A percentile compares a stretch with the other conserved stretches of the same genome.
Evolutionary conservation across 108 stramenopile genomes (phyloP).

Genomic region (Cyclotella sp.): DNA sequence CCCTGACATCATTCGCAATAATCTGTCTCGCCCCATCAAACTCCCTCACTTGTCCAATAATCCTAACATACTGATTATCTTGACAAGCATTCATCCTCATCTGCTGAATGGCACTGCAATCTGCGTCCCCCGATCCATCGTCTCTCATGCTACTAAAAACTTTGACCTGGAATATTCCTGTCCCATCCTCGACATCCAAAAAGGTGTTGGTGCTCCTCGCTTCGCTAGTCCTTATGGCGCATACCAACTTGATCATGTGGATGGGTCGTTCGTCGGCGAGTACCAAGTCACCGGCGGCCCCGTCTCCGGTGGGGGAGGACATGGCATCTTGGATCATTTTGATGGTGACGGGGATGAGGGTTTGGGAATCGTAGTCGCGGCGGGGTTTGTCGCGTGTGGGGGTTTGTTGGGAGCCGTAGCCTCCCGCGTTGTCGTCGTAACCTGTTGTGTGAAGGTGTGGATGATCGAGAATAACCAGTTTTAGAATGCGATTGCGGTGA

Average conservation of each 20-base stretch:
- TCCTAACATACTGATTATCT: slow-evolving; percentile 72
- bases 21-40: slow-evolving; percentile 72
- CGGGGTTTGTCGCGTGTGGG: slow-evolving; percentile 36
- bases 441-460: slow-evolving; percentile 1
- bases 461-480: too few species aligned
- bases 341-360: slow-evolving; percentile 77
- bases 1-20: slow-evolving; percentile 72
- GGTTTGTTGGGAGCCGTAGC: slow-evolving; percentile 24
- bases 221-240: slow-evolving; percentile 63
- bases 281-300: slow-evolving; percentile 47
- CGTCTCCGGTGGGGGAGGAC: slow-evolving; percentile 36
- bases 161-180: slow-evolving; percentile 81
- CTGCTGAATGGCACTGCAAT: slow-evolving; percentile 57
- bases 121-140: slow-evolving; percentile 63
- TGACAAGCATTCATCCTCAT: slow-evolving; percentile 49
- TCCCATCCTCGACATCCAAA: slow-evolving; percentile 87
- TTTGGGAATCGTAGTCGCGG: slow-evolving; percentile 81
- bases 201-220: slow-evolving; percentile 63
- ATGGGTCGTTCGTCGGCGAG: slow-evolving; percentile 78
- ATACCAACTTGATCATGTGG: slow-evolving; percentile 75
- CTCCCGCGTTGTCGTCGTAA: slow-evolving; percentile 28
- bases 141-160: slow-evolving; percentile 72
- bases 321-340: slow-evolving; percentile 58
- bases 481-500: too few species aligned
- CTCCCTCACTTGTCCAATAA: slow-evolving; percentile 76